A percentile compares a stretch with the other conserved stretches of the same genome.
Conservation (phyloP, 208 protist genomes). For the Crithidia fasciculata region DNA sequence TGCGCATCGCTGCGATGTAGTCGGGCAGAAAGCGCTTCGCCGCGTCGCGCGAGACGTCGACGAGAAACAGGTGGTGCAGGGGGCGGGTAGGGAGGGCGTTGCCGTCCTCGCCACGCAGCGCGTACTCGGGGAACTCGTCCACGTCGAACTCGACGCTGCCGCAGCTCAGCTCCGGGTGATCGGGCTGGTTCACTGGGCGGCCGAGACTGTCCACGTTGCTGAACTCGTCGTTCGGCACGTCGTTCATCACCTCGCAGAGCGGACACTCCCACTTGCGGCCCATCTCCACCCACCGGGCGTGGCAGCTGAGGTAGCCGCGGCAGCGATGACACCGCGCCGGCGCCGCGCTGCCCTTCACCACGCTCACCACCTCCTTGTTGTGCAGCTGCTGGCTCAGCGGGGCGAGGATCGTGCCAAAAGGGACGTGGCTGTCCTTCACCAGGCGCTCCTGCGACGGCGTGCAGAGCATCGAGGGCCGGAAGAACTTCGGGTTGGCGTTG, state of each 20-base stretch:
- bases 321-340: conserved; percentile 94
- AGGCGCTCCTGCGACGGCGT: conserved; percentile 62
- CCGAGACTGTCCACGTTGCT: conserved; percentile 85
- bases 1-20: conserved; percentile 70
- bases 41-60: conserved; percentile 81
- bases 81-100: conserved; percentile 55
- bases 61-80: conserved; percentile 85
- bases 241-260: conserved; percentile 87
- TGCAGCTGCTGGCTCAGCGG: conserved; percentile 83
- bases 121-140: conserved; percentile 76
- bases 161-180: conserved; percentile 69
- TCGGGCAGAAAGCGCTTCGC: conserved; percentile 67
- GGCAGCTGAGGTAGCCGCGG: conserved; percentile 92
- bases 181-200: conserved; percentile 55
- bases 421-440: conserved; percentile 74
- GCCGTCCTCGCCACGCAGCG: conserved; percentile 62
- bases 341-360: conserved; percentile 56
- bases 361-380: conserved; percentile 66
- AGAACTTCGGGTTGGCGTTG: conserved; percentile 90
- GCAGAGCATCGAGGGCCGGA: conserved; percentile 76
- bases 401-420: conserved; percentile 84
- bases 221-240: conserved; percentile 79
- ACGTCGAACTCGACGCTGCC: conserved; percentile 92
- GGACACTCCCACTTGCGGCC: conserved; percentile 90
- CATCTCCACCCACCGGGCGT: conserved; percentile 85